Evolutionary conservation across 83 land plant species (phyloP), one percentile per base, ranked within the genome.

Genomic region (Diphasiastrum complanatum): DNA sequence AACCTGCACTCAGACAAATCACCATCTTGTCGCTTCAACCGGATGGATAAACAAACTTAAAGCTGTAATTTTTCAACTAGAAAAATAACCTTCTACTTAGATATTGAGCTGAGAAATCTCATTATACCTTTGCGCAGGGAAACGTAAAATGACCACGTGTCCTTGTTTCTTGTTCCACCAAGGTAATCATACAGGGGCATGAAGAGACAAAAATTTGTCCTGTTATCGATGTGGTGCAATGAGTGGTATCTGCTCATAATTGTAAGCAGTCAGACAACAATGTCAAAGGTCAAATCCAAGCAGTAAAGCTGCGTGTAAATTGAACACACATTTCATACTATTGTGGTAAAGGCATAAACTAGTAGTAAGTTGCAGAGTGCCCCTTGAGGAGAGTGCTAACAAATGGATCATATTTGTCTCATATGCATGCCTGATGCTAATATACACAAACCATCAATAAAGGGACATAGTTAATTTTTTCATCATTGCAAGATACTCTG

Each of bases 161-260:
- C 75, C 4, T 37, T 40, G 59, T 91, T 70, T 2, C 78, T 55
- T 5, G 97, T 91, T 12, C 78, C 75, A 8, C 93, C 86, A 45
- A 84, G 38, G 35, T 69, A 67, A 70, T 91, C 97, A 65, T 71
- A 87, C 0, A 85, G 56, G 18, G 97, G 97, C 97, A 91, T 83
- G 51, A 91, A 91, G 18, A 91, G 96, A 77, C 97, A 91, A 75
- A 76, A 91, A 63, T 91, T 91, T 8, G 83, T 55, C 51, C 60
- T 66, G 68, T 27, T 76, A 50, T 82, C 79, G 2, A 47, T 63
- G 68, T 91, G 95, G 43, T 91, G 97, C 19, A 91, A 66, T 30
- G 79, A 64, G 45, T 91, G 97, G 62, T 85, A 91, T 28, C 97
- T 91, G 81, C 59, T 10, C 45, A 23, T 4, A 31, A 61, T 25